phyloP scores from a whole-genome alignment of 352 stramenopile genomes.

The Poterioochromonas sp. region DNA sequence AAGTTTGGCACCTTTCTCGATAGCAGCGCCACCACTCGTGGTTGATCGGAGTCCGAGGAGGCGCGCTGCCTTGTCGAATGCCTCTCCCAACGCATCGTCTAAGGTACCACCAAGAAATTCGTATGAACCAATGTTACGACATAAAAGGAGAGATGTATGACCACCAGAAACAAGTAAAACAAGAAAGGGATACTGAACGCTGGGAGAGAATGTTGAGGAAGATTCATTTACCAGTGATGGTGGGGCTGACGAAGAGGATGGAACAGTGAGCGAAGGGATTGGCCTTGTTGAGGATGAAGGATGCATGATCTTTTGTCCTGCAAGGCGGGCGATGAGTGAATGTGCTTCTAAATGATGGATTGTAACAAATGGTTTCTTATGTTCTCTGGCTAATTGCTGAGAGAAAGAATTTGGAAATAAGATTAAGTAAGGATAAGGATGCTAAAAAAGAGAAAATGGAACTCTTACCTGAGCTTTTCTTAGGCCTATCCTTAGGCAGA shows the following conservation, averaged over 20 bases:
- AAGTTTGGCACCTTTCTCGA: constrained; percentile 57
- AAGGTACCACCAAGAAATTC: constrained; percentile 86
- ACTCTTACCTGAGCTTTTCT: constrained; percentile 50
- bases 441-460: background rate
- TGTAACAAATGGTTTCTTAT: constrained; percentile 82
- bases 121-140: constrained; percentile 76
- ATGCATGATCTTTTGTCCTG: background rate
- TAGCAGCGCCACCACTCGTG: constrained; percentile 63
- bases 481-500: constrained; percentile 89
- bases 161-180: constrained; percentile 92
- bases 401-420: constrained; percentile 39
- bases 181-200: constrained; percentile 86
- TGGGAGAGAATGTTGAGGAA: constrained; percentile 19
- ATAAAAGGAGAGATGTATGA: constrained; percentile 93
- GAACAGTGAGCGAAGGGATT: background rate
- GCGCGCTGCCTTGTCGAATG: constrained; percentile 86
- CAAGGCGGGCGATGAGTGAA: constrained; percentile 82
- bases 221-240: constrained; percentile 29
- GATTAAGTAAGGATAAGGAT: background rate
- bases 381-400: constrained; percentile 65
- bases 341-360: constrained; percentile 97
- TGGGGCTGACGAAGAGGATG: constrained; percentile 30
- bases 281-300: background rate
- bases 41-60: background rate
- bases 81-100: constrained; percentile 94